Evolutionary conservation across 2,329 filamentous ascomycete species (phyloP).

Genomic region (Pyricularia pennisetigena): DNA sequence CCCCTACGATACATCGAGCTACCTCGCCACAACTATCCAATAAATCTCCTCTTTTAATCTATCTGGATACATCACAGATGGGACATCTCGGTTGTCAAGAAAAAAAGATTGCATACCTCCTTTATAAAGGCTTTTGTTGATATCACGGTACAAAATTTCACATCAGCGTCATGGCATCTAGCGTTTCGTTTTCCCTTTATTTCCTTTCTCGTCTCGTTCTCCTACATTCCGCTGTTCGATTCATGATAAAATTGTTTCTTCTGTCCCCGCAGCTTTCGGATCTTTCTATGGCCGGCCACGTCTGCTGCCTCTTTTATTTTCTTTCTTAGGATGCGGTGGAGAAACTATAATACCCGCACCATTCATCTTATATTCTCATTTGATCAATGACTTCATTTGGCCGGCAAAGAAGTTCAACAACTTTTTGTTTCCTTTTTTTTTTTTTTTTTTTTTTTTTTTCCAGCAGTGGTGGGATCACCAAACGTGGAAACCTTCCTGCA

Average conservation of each 20-base stretch:
- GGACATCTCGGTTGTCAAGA: slow-evolving; percentile 15
- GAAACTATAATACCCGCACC: neutral
- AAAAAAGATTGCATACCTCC: slow-evolving; percentile 34
- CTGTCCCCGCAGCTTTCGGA: slow-evolving; percentile 9
- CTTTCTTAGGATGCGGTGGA: neutral
- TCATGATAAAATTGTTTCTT: slow-evolving; percentile 5
- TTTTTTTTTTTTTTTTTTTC: neutral
- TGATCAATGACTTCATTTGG: neutral
- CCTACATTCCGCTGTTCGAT: neutral
- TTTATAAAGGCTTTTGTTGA: slow-evolving; percentile 25
- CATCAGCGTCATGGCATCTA: slow-evolving; percentile 35
- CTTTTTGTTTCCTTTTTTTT: neutral
- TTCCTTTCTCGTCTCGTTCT: slow-evolving; percentile 14
- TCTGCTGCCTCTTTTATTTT: slow-evolving; percentile 5
- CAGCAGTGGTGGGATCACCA: neutral
- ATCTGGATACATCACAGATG: slow-evolving; percentile 11
- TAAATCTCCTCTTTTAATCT: slow-evolving; percentile 9
- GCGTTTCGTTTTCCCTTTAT: slow-evolving; percentile 29
- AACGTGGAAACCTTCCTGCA: neutral
- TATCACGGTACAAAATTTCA: slow-evolving; percentile 10
- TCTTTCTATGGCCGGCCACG: slow-evolving; percentile 2
- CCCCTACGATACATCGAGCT: slow-evolving; percentile 1
- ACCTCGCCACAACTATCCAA: slow-evolving; percentile 5
- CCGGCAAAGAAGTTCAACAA: neutral
- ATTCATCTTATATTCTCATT: neutral